A percentile compares a stretch with the other conserved stretches of the same genome.
phyloP scores from a whole-genome alignment of 139 green algal genomes.

The Chlamydomonas incerta region DNA sequence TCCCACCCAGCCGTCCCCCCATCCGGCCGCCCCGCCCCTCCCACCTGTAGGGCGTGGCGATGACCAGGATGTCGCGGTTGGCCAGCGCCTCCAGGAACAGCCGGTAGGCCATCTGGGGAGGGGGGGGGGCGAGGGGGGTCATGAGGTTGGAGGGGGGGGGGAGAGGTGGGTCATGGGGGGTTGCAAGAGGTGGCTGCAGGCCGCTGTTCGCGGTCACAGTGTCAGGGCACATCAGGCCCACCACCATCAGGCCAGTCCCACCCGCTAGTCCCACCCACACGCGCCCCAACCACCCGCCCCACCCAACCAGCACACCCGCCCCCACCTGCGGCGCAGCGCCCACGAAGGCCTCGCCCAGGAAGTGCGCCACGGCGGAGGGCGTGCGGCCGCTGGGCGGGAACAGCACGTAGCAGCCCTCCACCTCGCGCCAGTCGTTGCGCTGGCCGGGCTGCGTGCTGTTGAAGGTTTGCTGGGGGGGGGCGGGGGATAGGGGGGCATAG shows the following conservation, averaged over 20 bases:
- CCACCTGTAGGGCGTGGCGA: conserved; percentile 71
- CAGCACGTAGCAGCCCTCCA: conserved; percentile 85
- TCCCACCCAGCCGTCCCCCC: not conserved
- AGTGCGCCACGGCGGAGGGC: conserved; percentile 83
- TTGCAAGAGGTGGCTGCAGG: too few relatives aligned
- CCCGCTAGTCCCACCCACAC: too few relatives aligned
- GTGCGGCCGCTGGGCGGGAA: conserved; percentile 49
- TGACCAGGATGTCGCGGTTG: conserved; percentile 69
- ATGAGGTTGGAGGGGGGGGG: not conserved
- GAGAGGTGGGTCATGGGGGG: not conserved
- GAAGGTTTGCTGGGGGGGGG: conserved; percentile 43
- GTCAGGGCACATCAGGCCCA: too few relatives aligned
- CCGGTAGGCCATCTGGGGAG: conserved; percentile 54
- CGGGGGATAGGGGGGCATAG: not conserved
- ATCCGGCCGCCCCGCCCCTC: not conserved
- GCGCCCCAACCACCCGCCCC: too few relatives aligned
- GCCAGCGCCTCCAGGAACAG: conserved; percentile 86
- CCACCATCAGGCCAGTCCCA: too few relatives aligned
- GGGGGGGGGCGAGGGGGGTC: not conserved
- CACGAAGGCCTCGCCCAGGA: conserved; percentile 93
- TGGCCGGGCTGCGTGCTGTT: conserved; percentile 51
- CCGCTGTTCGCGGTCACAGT: too few relatives aligned
- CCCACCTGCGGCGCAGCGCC: conserved; percentile 89
- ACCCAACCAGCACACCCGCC: conserved; percentile 66
- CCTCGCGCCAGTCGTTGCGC: conserved; percentile 63